Conservation (phyloP, 2,329 filamentous ascomycete genomes). For the Sclerotinia nivalis region DNA sequence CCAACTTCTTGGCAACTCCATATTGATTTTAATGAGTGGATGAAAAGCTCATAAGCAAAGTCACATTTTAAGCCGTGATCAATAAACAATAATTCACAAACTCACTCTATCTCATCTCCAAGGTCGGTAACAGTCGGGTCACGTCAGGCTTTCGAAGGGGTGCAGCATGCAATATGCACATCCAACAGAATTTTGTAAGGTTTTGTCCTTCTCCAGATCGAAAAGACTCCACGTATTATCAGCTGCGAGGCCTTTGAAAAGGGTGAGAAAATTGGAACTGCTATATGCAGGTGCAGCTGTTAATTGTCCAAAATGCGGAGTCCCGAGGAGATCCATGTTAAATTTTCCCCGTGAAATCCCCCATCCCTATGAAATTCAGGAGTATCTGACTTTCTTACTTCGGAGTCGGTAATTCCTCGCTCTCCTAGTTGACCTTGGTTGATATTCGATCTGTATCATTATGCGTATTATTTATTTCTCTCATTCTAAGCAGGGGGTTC, state of each 20-base stretch:
- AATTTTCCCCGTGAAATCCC: neutral
- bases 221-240: slow-evolving; percentile 15
- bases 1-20: slow-evolving; percentile 18
- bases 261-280: slow-evolving; percentile 16
- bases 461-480: slow-evolving; percentile 2
- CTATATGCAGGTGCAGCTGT: slow-evolving; percentile 26
- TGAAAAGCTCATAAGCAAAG: slow-evolving; percentile 12
- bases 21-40: slow-evolving; percentile 18
- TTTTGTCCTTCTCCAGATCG: slow-evolving; percentile 10
- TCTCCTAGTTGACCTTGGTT: neutral
- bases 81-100: slow-evolving; percentile 9
- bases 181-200: slow-evolving; percentile 9
- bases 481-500: neutral
- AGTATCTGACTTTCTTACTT: neutral
- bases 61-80: slow-evolving; percentile 17
- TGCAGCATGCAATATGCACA: slow-evolving; percentile 21
- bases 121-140: slow-evolving; percentile 19
- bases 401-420: neutral
- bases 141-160: slow-evolving; percentile 17
- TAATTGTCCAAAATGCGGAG: slow-evolving; percentile 21
- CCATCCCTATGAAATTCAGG: slow-evolving; percentile 9
- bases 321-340: slow-evolving; percentile 6
- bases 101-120: slow-evolving; percentile 16
- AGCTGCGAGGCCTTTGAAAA: slow-evolving; percentile 7
- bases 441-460: slow-evolving; percentile 1